phyloP scores from a whole-genome alignment of 345 rosid genomes.

The Cochlearia excelsa region DNA sequence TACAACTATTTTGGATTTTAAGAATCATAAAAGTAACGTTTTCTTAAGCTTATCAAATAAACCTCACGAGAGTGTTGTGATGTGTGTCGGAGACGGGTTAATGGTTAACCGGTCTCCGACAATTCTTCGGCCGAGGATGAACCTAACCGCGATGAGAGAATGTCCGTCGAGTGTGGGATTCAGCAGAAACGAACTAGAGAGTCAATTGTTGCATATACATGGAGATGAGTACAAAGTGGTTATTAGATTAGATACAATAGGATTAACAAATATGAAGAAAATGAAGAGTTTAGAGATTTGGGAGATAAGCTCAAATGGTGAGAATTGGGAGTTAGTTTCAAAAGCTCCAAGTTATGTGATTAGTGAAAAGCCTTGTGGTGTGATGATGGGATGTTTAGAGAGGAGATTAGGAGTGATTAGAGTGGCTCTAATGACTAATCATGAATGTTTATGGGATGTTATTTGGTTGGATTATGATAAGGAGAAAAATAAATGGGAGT shows the following conservation, averaged over 20 bases:
- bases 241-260: constrained; percentile 35
- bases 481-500: constrained; percentile 40
- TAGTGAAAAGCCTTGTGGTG: constrained; percentile 48
- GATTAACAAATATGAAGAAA: constrained; percentile 17
- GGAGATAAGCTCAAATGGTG: constrained; percentile 40
- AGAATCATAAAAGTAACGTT: constrained; percentile 17
- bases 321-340: constrained; percentile 47
- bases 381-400: constrained; percentile 69
- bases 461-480: constrained; percentile 53
- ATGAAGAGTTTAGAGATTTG: constrained; percentile 45
- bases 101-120: constrained; percentile 21
- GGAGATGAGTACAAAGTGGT: constrained; percentile 66
- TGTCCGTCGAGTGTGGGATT: constrained; percentile 32
- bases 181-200: constrained; percentile 24
- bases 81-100: constrained; percentile 34
- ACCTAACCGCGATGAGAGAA: constrained; percentile 11
- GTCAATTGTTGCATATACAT: constrained; percentile 41
- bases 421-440: constrained; percentile 53
- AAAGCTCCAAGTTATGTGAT: constrained; percentile 43
- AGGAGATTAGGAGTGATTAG: constrained; percentile 45
- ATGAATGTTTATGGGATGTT: constrained; percentile 57
- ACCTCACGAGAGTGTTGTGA: constrained; percentile 45
- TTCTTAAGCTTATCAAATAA: constrained; percentile 50
- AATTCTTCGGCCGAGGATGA: constrained; percentile 46
- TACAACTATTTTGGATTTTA: neutral